A percentile compares a stretch with the other conserved stretches of the same genome.
These are phyloP conservation scores for Aspergillus ustus DNA, from an alignment of 2,329 filamentous ascomycete genomes.

Conservation along the genomic window DNA sequence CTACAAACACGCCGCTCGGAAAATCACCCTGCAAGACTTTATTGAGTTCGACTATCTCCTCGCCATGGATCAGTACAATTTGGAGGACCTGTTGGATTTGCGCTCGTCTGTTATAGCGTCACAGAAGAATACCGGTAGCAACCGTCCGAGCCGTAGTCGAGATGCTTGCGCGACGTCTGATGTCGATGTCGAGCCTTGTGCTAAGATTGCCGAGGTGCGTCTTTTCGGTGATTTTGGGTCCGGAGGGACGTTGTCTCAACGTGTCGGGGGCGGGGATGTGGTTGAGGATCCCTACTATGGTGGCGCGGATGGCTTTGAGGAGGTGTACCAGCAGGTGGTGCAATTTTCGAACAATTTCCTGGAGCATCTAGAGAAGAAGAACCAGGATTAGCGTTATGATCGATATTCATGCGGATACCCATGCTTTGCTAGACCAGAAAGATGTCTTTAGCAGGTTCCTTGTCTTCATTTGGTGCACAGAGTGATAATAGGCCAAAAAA, in stretches of 20 bases:
- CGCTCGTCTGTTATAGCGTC: conserved; percentile 55
- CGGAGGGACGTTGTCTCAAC: conserved; percentile 49
- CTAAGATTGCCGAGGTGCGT: conserved; percentile 63
- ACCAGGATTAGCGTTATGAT: conserved; percentile 16
- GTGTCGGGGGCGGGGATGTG: conserved; percentile 62
- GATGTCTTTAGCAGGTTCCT: neutral
- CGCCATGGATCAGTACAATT: conserved; percentile 88
- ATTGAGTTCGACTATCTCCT: conserved; percentile 88
- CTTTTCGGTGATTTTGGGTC: conserved; percentile 83
- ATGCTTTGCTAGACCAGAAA: conserved; percentile 17
- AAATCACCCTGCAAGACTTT: conserved; percentile 75
- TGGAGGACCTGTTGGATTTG: conserved; percentile 69
- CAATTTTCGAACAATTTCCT: conserved; percentile 80
- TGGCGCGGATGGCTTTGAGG: conserved; percentile 77
- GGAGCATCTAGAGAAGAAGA: conserved; percentile 54
- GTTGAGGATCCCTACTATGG: conserved; percentile 93
- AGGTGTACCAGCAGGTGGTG: conserved; percentile 81
- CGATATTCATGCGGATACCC: conserved; percentile 28
- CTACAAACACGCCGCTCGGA: conserved; percentile 77
- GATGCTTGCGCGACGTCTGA: conserved; percentile 43
- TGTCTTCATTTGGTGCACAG: neutral
- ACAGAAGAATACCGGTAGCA: conserved; percentile 41
- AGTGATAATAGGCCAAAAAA: neutral
- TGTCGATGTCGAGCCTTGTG: conserved; percentile 34
- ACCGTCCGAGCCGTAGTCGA: conserved; percentile 26